A percentile compares a stretch with the other conserved stretches of the same genome.
phyloP scores from a whole-genome alignment of 2,329 filamentous ascomycete genomes.

The Colletotrichum sublineola region DNA sequence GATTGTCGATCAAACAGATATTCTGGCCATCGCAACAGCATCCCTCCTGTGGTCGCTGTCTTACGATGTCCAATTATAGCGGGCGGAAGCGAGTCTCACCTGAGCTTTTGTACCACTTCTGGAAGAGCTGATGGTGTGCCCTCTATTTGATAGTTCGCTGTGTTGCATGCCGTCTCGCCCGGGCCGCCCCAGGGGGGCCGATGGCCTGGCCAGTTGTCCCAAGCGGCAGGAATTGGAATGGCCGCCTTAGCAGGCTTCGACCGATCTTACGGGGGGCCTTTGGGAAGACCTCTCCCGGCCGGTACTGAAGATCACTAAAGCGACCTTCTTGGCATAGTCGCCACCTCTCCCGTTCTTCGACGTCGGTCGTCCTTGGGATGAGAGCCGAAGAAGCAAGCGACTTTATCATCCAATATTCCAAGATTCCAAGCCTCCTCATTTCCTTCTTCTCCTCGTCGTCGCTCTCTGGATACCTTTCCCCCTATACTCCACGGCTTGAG shows the following conservation, averaged over 20 bases:
- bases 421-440: background rate
- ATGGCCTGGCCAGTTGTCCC: background rate
- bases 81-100: slow-evolving; percentile 21
- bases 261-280: slow-evolving; percentile 21
- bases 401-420: slow-evolving; percentile 29
- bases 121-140: slow-evolving; percentile 17
- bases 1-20: slow-evolving; percentile 39
- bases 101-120: slow-evolving; percentile 19
- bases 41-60: background rate
- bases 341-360: slow-evolving; percentile 17
- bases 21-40: slow-evolving; percentile 15
- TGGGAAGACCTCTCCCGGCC: slow-evolving; percentile 3
- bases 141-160: background rate
- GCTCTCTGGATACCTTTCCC: slow-evolving; percentile 1
- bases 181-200: background rate
- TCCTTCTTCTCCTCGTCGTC: slow-evolving; percentile 3
- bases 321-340: slow-evolving; percentile 19
- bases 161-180: slow-evolving; percentile 19
- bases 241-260: background rate
- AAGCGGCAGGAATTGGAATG: background rate
- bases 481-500: slow-evolving; percentile 10
- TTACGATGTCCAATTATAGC: slow-evolving; percentile 39
- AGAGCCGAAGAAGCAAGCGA: slow-evolving; percentile 3
- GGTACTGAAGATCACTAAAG: slow-evolving; percentile 1
- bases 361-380: background rate